Evolutionary conservation across 2,329 filamentous ascomycete genomes (phyloP).

Genomic region (Calonectria montana): DNA sequence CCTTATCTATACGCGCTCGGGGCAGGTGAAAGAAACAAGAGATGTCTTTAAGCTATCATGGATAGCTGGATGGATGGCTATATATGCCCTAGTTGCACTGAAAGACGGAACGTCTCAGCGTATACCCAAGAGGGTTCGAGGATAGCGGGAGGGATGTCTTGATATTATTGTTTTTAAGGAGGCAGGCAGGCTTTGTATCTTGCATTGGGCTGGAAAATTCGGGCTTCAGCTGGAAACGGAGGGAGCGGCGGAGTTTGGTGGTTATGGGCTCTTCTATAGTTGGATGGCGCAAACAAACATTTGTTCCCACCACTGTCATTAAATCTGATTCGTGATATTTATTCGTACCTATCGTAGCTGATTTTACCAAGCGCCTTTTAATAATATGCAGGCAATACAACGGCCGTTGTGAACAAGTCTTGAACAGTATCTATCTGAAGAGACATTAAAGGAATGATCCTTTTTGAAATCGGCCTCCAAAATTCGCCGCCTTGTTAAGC

Average conservation of each 20-base stretch:
- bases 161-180: slow-evolving; percentile 34
- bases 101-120: background rate
- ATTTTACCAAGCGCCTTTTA: background rate
- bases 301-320: slow-evolving; percentile 28
- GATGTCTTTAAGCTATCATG: slow-evolving; percentile 20
- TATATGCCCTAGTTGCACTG: slow-evolving; percentile 33
- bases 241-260: slow-evolving; percentile 50
- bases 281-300: slow-evolving; percentile 38
- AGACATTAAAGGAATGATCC: slow-evolving; percentile 69
- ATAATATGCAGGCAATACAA: background rate
- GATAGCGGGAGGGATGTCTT: slow-evolving; percentile 30
- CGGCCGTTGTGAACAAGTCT: slow-evolving; percentile 6
- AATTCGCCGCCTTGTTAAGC: slow-evolving; percentile 82
- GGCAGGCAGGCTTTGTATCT: slow-evolving; percentile 34
- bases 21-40: slow-evolving; percentile 15
- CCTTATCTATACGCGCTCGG: slow-evolving; percentile 33
- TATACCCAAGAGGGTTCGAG: slow-evolving; percentile 17
- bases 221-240: slow-evolving; percentile 41
- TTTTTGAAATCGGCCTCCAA: slow-evolving; percentile 83
- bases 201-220: slow-evolving; percentile 43
- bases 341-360: slow-evolving; percentile 1
- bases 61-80: slow-evolving; percentile 31
- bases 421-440: background rate
- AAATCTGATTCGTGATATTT: slow-evolving; percentile 8
- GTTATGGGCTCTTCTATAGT: slow-evolving; percentile 42